These are phyloP conservation scores for Candida khao-thaluensis DNA, from an alignment of 805 yeast genomes.

Conservation along the genomic window DNA sequence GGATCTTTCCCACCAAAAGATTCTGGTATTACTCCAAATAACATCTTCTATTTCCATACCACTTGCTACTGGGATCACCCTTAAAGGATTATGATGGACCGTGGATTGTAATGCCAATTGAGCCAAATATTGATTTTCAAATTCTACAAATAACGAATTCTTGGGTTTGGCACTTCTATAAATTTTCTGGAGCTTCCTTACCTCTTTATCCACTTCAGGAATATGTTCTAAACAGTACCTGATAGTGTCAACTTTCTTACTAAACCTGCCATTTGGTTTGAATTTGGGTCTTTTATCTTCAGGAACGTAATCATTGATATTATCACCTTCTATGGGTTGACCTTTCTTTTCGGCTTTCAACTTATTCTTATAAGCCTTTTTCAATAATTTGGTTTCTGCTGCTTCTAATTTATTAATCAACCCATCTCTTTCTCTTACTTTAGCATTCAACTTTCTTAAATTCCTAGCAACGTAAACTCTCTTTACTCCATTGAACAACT, in stretches of 20 bases:
- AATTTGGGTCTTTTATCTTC: constrained; percentile 66
- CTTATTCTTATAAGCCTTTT: constrained; percentile 61
- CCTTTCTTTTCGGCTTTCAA: constrained; percentile 69
- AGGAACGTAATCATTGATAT: constrained; percentile 59
- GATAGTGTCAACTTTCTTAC: constrained; percentile 59
- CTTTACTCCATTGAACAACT: constrained; percentile 79
- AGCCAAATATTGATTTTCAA: constrained; percentile 71
- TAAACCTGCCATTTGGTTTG: constrained; percentile 45
- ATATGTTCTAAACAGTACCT: constrained; percentile 54
- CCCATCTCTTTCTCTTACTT: constrained; percentile 57
- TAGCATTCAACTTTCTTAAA: constrained; percentile 50
- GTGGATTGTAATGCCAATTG: constrained; percentile 68
- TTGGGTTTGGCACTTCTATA: constrained; percentile 56
- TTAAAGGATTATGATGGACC: constrained; percentile 64
- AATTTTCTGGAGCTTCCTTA: constrained; percentile 51
- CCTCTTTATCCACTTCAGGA: constrained; percentile 57
- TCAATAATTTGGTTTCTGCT: constrained; percentile 59
- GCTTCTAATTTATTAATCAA: constrained; percentile 64
- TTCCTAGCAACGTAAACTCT: constrained; percentile 79
- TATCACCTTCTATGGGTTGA: constrained; percentile 40
- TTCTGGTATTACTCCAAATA: constrained; percentile 69
- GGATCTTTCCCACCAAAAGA: constrained; percentile 78
- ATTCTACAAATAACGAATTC: constrained; percentile 78
- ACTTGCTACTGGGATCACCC: constrained; percentile 56
- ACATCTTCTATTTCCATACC: constrained; percentile 66